Conservation (phyloP, 768 basidiomycete genomes). For the Xerocomus potaroensis region DNA sequence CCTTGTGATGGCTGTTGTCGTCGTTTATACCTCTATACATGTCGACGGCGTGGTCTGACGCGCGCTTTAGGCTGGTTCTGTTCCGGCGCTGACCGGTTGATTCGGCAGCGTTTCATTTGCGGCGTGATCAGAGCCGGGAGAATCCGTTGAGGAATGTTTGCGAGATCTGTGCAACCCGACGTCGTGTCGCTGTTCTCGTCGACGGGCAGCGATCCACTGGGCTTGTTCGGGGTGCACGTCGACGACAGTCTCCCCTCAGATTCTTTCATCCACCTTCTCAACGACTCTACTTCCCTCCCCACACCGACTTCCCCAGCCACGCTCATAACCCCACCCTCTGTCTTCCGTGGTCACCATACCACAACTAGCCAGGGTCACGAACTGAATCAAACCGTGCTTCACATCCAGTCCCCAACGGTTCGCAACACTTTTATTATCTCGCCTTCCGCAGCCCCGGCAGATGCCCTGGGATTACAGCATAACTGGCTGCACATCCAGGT, state of each 20-base stretch:
- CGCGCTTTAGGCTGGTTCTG: slow-evolving; percentile 2
- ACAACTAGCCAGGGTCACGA: slow-evolving; percentile 32
- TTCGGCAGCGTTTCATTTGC: slow-evolving; percentile 13
- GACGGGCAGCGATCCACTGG: slow-evolving; percentile 57
- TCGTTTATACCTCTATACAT: slow-evolving; percentile 7
- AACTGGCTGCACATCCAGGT: slow-evolving; percentile 76
- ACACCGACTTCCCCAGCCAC: slow-evolving; percentile 41
- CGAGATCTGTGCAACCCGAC: slow-evolving; percentile 53
- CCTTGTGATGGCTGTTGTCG: no score
- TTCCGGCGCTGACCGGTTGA: neutral
- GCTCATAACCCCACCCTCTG: slow-evolving; percentile 41
- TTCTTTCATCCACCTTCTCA: slow-evolving; percentile 61
- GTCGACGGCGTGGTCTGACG: neutral
- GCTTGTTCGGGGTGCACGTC: slow-evolving; percentile 45
- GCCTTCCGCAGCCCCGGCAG: slow-evolving; percentile 42
- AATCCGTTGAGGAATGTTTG: slow-evolving; percentile 41
- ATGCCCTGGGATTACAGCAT: slow-evolving; percentile 57
- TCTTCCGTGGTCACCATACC: slow-evolving; percentile 26
- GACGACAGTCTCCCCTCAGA: slow-evolving; percentile 54
- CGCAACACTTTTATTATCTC: slow-evolving; percentile 64
- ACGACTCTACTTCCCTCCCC: slow-evolving; percentile 52
- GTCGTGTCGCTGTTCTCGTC: slow-evolving; percentile 75
- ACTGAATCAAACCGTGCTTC: slow-evolving; percentile 66
- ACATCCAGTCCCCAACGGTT: slow-evolving; percentile 75
- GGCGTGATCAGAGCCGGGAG: slow-evolving; percentile 17